Conservation (phyloP, 306 rosid genomes). For the Myrica gale region DNA sequence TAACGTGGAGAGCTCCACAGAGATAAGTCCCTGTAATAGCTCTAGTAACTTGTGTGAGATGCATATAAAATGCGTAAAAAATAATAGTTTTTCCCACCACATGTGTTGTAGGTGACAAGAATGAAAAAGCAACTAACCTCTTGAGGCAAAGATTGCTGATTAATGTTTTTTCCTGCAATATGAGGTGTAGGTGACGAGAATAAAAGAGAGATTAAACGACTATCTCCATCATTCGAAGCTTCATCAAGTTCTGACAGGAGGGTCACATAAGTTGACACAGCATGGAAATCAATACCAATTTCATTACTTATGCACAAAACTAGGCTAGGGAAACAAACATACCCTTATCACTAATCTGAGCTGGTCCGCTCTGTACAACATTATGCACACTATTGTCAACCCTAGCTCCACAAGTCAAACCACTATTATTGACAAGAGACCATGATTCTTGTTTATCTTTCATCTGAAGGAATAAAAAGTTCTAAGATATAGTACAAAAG, state of each 20-base stretch:
- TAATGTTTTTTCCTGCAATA: constrained; percentile 25
- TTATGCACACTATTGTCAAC: constrained; percentile 24
- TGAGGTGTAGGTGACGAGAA: constrained; percentile 32
- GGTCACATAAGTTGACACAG: constrained; percentile 37
- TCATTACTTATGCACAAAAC: constrained; percentile 29
- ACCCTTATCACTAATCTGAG: constrained; percentile 44
- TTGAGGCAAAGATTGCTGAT: constrained; percentile 25
- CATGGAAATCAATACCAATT: constrained; percentile 22
- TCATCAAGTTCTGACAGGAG: constrained; percentile 52
- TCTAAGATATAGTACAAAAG: constrained; percentile 13
- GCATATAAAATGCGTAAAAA: not conserved
- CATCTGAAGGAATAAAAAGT: constrained; percentile 32
- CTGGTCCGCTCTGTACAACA: constrained; percentile 36
- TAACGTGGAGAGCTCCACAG: constrained; percentile 1
- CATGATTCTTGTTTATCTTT: constrained; percentile 54
- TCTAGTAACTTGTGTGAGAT: constrained; percentile 19
- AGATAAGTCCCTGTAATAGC: constrained; percentile 11
- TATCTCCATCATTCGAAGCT: constrained; percentile 39
- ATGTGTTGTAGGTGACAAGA: no score
- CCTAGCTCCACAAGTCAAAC: constrained; percentile 42
- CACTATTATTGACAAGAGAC: constrained; percentile 32
- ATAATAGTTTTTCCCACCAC: not conserved
- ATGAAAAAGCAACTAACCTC: constrained; percentile 31
- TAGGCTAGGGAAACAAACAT: constrained; percentile 10
- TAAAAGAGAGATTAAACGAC: constrained; percentile 37